Evolutionary conservation across 2,329 filamentous ascomycete genomes (phyloP).

Genomic region (Pestalotiopsis sp.): DNA sequence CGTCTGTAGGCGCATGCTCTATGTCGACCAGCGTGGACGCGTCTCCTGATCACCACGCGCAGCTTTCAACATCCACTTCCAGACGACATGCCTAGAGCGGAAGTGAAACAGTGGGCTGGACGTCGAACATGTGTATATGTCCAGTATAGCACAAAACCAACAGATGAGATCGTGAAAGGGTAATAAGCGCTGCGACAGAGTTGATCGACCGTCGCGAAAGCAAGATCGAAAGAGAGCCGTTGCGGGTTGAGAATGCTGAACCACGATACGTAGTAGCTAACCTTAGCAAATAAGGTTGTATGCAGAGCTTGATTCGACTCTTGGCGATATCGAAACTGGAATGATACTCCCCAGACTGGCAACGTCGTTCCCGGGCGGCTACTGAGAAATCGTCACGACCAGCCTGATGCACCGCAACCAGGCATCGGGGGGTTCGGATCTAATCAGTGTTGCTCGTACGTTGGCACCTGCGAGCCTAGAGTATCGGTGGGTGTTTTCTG

Average conservation of each 20-base stretch:
- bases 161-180: neutral
- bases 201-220: neutral
- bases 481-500: neutral
- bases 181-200: neutral
- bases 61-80: conserved; percentile 2
- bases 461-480: neutral
- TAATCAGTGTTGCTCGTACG: neutral
- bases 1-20: conserved; percentile 18
- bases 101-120: conserved; percentile 5
- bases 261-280: neutral
- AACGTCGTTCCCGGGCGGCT: neutral
- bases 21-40: conserved; percentile 18
- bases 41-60: conserved; percentile 13
- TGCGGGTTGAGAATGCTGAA: neutral
- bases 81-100: conserved; percentile 10
- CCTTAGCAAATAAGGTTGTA: neutral
- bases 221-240: neutral
- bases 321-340: neutral
- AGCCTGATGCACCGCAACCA: neutral
- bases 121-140: neutral
- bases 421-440: neutral
- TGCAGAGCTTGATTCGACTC: neutral
- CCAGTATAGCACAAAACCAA: neutral
- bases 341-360: neutral
- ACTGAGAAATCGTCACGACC: neutral